Conservation (phyloP, 78 protist genomes). For the Monocercomonoides exilis region DNA sequence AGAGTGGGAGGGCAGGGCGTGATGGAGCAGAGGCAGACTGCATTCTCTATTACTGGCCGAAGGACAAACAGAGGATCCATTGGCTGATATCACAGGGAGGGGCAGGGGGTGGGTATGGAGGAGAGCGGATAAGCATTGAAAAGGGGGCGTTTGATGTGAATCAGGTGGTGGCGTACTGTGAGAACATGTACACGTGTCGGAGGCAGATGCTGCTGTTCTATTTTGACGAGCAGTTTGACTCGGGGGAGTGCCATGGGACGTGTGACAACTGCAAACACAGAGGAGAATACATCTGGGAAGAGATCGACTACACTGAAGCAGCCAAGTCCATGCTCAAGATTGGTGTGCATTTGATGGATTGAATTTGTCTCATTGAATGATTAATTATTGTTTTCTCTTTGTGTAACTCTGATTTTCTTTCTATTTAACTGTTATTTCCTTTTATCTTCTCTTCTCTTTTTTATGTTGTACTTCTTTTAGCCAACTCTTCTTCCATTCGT, state of each 20-base stretch:
- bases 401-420: too few relatives aligned
- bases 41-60: slow-evolving; percentile 22
- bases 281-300: background rate
- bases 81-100: background rate
- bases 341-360: too few relatives aligned
- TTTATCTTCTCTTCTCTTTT: too few relatives aligned
- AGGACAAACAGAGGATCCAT: slow-evolving; percentile 13
- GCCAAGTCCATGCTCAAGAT: background rate
- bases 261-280: slow-evolving; percentile 43
- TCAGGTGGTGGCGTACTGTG: slow-evolving; percentile 36
- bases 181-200: slow-evolving; percentile 35
- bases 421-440: too few relatives aligned
- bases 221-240: slow-evolving; percentile 30
- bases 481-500: too few relatives aligned
- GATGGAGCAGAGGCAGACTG: slow-evolving; percentile 56
- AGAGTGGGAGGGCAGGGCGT: slow-evolving; percentile 78
- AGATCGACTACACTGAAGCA: background rate
- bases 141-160: background rate
- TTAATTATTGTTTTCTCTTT: too few relatives aligned
- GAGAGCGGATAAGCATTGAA: background rate
- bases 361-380: too few relatives aligned
- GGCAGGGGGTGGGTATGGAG: background rate
- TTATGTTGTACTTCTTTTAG: too few relatives aligned
- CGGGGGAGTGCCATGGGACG: background rate
- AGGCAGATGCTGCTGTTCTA: slow-evolving; percentile 18